A percentile compares a stretch with the other conserved stretches of the same genome.
Evolutionary conservation across 2,329 filamentous ascomycete genomes (phyloP).

Genomic region (Cordyceps cateniannulata): DNA sequence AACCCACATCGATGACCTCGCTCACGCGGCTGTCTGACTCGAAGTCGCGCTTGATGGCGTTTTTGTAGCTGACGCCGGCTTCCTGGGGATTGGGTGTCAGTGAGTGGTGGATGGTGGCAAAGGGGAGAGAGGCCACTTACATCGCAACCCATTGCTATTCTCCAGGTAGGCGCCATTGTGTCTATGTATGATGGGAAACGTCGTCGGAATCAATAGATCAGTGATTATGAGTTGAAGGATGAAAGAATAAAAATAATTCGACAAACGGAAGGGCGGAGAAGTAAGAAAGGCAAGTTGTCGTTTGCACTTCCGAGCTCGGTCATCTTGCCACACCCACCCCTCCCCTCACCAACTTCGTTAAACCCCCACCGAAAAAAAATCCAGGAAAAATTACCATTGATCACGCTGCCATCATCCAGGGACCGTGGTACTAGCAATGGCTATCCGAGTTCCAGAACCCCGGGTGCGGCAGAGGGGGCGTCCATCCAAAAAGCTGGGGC

Average conservation of each 20-base stretch:
- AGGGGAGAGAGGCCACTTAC: conserved; percentile 29
- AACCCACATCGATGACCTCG: conserved; percentile 68
- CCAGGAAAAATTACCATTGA: background rate
- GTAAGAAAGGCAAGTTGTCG: background rate
- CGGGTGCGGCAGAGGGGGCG: background rate
- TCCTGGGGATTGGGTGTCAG: conserved; percentile 36
- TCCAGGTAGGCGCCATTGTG: conserved; percentile 43
- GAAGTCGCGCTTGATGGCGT: conserved; percentile 67
- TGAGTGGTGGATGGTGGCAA: background rate
- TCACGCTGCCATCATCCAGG: conserved; percentile 8
- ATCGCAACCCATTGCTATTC: conserved; percentile 48
- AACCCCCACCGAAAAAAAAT: conserved; percentile 7
- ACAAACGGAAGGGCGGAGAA: background rate
- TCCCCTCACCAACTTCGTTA: background rate
- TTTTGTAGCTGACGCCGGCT: conserved; percentile 73
- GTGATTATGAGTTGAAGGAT: background rate
- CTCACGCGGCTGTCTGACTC: conserved; percentile 59
- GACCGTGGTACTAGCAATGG: conserved; percentile 1
- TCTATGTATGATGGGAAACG: conserved; percentile 15
- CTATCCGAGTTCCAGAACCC: conserved; percentile 6
- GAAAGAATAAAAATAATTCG: background rate
- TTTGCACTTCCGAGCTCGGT: conserved; percentile 6
- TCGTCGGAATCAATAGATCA: background rate
- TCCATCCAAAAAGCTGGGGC: conserved; percentile 9
- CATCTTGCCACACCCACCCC: conserved; percentile 2